Evolutionary conservation across 768 basidiomycete species (phyloP), one percentile per base, ranked within the genome.

Genomic region (Pisolithus albus): DNA sequence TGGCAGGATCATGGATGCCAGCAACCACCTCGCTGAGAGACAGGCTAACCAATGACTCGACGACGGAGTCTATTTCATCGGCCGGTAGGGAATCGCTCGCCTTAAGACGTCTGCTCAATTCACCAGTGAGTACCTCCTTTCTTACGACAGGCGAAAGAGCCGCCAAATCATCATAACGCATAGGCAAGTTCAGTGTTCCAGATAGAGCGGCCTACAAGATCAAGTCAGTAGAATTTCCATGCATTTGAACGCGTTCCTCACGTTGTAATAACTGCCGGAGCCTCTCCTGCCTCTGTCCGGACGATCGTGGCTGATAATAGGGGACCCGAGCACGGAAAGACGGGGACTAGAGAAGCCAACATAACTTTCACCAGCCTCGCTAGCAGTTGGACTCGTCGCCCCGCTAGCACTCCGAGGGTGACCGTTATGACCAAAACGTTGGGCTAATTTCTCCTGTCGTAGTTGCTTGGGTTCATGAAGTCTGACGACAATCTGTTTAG

Each of bases 381-480:
- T 89, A 7, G 80, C 78, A 2, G 88, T 82, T 13, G 91, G 91
- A 62, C 88, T 90, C 1, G 89, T 91, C 8, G 89, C 88, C 11
- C 91, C 91, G 59, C 86, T 88, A 3, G 84, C 80, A 54, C 76
- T 84, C 55, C 88, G 79, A 10, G 88, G 88, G 59, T 92, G 90
- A 15, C 84, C 84, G 59, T 87, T 88, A 57, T 84, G 81, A 45
- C 73, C 81, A 60, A 88, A 91, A n/a, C 88, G 77, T 51, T 85
- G 84, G 13, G 89, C 89, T 8, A 92, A 74, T 58, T 92, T 92
- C 70, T 91, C 89, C 64, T 92, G 87, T 19, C 92, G 79, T n/a
- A 92, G 69, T 63, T 91, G 88, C 64, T 92, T 93, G 8, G 91
- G 92, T 67, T 94, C 92, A 58, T 94, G 91, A 48, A 94, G 70